Base-by-base conservation (phyloP, 176 grass and related monocot genomes). In the Panicum miliaceum region DNA sequence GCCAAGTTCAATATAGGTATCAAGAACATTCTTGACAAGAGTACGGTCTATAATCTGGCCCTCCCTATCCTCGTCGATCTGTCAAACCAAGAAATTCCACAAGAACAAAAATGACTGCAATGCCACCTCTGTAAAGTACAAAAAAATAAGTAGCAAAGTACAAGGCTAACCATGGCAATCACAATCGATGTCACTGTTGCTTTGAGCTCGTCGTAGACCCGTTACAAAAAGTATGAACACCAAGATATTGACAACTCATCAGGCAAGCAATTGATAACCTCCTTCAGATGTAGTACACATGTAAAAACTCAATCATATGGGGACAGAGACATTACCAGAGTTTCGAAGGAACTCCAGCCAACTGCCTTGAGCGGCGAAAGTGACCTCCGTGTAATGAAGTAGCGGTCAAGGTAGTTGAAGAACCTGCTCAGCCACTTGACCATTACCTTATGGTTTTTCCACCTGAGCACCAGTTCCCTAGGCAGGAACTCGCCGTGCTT, bases 21-120 rank as follows among this genome's bases (percentile, higher is more conserved):
- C 86, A 52, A 97, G 73, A 9, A 91, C 94, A 70, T 91, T 86
- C 78, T 93, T 97, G 15, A 97, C 25, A n/a, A 93, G 84, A 14
- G 86, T 51, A 58, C 84, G 75, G 68, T 93, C 89, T 74, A 88
- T 85, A 81, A 65, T 68, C 14, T 93, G 79, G 12, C 86, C 89
- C 32, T 90, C 94, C 34, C 91, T 90, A 45, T 97, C 91, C 53
- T 88, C 23, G 73, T 93, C 71, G 57, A 91, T 75, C 91, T 93
- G 15, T 72, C 69, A 46, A 73, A 84, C 23, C 42, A 61, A 86
- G 19, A 19, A 63, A 23, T 29, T 53, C 29, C 62, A 51, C 18
- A 66, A 48, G 61, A 46, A 32, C 2, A 32, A 68, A 37, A 64
- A 27, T 56, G 26, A 34, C 20, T 73, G 3, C 4, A 12, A 73